Conservation (phyloP, 768 basidiomycete genomes). For the Candolleomyces aberdarensis region DNA sequence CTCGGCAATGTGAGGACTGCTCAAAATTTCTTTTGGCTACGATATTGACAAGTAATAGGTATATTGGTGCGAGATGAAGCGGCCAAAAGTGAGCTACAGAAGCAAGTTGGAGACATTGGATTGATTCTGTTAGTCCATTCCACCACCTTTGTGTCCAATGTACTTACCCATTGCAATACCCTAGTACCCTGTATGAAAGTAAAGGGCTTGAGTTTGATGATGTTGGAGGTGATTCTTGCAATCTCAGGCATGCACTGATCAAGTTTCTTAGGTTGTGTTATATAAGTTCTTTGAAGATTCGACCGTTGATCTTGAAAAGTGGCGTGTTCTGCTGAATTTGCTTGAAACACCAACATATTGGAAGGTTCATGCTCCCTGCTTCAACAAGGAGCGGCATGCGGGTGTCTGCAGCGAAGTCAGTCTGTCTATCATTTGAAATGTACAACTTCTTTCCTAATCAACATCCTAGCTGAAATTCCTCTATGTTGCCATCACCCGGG, state of each 20-base stretch:
- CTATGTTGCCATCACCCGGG: no score
- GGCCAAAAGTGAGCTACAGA: conserved; percentile 43
- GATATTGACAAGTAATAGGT: conserved; percentile 33
- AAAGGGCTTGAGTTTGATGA: conserved; percentile 70
- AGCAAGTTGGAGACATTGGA: conserved; percentile 56
- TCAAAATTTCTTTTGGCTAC: neutral
- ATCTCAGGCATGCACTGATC: neutral
- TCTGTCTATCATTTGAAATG: no score
- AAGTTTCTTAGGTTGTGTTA: conserved; percentile 51
- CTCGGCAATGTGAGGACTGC: conserved; percentile 54
- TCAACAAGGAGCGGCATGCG: conserved; percentile 48
- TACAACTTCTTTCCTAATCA: no score
- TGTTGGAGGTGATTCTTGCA: conserved; percentile 24
- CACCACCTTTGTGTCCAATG: neutral
- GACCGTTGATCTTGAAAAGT: conserved; percentile 42
- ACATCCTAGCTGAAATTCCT: no score
- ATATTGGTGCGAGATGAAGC: conserved; percentile 65
- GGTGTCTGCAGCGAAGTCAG: conserved; percentile 32
- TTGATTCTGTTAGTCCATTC: conserved; percentile 48
- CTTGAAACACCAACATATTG: conserved; percentile 15
- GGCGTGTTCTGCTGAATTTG: conserved; percentile 55
- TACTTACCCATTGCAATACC: neutral
- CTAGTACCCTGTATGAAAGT: conserved; percentile 56
- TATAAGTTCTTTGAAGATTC: conserved; percentile 78
- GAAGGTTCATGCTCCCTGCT: conserved; percentile 36